Conservation (phyloP, 805 yeast genomes). For the Monosporozyma solicola region DNA sequence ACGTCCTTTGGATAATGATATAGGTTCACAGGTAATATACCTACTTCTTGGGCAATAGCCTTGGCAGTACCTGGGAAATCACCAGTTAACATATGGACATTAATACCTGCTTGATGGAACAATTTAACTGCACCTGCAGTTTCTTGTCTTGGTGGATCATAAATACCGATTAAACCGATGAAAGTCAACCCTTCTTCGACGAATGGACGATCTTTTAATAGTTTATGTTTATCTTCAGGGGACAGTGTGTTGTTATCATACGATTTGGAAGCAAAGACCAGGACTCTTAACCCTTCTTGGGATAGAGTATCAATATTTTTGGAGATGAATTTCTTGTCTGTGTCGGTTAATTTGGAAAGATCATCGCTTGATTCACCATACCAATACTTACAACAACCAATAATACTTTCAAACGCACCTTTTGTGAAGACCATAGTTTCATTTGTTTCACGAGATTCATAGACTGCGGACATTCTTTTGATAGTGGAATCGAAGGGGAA, state of each 20-base stretch:
- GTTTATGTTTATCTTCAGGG: slow-evolving; percentile 19
- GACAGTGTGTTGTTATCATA: slow-evolving; percentile 22
- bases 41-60: slow-evolving; percentile 81
- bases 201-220: slow-evolving; percentile 21
- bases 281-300: slow-evolving; percentile 72
- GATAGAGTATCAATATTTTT: slow-evolving; percentile 61
- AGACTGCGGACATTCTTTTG: slow-evolving; percentile 78
- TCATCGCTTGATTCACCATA: slow-evolving; percentile 45
- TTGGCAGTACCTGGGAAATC: slow-evolving; percentile 82
- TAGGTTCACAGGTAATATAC: slow-evolving; percentile 61
- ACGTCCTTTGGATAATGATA: slow-evolving; percentile 30
- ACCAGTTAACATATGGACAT: slow-evolving; percentile 97
- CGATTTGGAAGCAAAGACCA: slow-evolving; percentile 56
- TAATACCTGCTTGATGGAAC: slow-evolving; percentile 87
- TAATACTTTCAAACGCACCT: slow-evolving; percentile 80
- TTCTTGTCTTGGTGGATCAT: slow-evolving; percentile 92
- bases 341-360: slow-evolving; percentile 44
- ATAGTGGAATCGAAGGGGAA: slow-evolving; percentile 77
- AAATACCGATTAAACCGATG: slow-evolving; percentile 86
- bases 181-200: slow-evolving; percentile 61
- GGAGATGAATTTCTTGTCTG: slow-evolving; percentile 37
- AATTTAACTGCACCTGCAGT: slow-evolving; percentile 67
- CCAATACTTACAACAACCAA: slow-evolving; percentile 53
- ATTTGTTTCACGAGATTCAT: slow-evolving; percentile 45
- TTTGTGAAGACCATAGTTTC: slow-evolving; percentile 57